Evolutionary conservation across 371 early-diverging fungal genomes (phyloP).

Genomic region (Massospora cicadina): DNA sequence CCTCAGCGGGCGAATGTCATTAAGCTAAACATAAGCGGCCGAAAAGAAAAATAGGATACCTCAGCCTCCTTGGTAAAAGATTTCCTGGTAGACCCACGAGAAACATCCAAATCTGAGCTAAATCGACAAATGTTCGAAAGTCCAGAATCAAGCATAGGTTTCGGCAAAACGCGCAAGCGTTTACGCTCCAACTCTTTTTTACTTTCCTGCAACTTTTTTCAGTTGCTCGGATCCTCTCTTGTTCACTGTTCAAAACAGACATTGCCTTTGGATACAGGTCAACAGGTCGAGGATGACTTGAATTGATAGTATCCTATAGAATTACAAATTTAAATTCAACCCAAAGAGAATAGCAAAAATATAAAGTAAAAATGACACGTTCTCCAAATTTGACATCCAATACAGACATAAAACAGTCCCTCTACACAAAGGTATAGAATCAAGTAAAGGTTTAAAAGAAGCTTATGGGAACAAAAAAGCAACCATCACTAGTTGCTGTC

Average conservation of each 20-base stretch:
- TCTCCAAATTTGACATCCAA: not conserved
- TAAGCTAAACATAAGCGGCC: not conserved
- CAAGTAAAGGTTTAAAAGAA: no score
- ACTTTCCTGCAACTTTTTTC: not conserved
- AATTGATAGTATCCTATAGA: no score
- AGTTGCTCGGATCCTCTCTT: not conserved
- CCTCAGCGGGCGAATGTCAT: not conserved
- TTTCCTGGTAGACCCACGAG: no score
- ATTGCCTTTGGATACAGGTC: not conserved
- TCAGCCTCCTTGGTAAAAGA: not conserved
- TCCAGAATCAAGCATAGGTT: not conserved
- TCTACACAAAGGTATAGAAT: not conserved
- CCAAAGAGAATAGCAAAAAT: no score
- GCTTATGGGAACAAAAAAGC: no score
- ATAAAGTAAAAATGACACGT: not conserved
- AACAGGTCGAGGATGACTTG: not conserved
- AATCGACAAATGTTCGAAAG: not conserved
- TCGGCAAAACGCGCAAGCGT: no score
- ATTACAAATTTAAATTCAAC: no score
- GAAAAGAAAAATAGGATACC: not conserved
- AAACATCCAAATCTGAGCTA: not conserved
- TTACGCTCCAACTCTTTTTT: not conserved
- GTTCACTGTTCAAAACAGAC: not conserved
- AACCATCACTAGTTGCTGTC: no score
- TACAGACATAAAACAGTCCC: not conserved